These are phyloP conservation scores for Corrigiola litoralis DNA, from an alignment of 179 eudicot species.

Conservation along the genomic window DNA sequence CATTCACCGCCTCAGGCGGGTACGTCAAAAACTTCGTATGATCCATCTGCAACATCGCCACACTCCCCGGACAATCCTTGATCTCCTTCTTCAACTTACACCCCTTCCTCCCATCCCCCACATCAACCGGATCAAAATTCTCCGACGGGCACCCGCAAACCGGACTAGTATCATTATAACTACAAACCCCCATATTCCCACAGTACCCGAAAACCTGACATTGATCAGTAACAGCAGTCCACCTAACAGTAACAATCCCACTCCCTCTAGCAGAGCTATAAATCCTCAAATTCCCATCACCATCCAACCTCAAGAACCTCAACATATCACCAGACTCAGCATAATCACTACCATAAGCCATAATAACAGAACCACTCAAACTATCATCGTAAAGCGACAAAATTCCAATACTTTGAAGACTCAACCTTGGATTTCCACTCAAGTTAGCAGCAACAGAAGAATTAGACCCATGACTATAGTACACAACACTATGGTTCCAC, in stretches of 20 bases:
- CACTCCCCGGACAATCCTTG: slow-evolving; percentile 45
- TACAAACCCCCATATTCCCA: slow-evolving; percentile 80
- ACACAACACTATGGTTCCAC: slow-evolving; percentile 54
- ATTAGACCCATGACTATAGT: slow-evolving; percentile 54
- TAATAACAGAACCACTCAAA: slow-evolving; percentile 15
- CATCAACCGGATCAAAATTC: slow-evolving; percentile 59
- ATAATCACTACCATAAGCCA: slow-evolving; percentile 72
- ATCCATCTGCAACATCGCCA: slow-evolving; percentile 53
- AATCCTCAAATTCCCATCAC: slow-evolving; percentile 80
- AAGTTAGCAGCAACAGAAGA: slow-evolving; percentile 32
- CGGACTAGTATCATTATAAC: slow-evolving; percentile 63
- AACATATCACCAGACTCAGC: slow-evolving; percentile 40
- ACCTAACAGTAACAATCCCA: slow-evolving; percentile 27
- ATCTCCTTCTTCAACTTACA: slow-evolving; percentile 62
- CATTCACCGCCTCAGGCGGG: slow-evolving; percentile 41
- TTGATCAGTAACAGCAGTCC: slow-evolving; percentile 80
- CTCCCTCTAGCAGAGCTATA: slow-evolving; percentile 48
- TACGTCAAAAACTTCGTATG: slow-evolving; percentile 63
- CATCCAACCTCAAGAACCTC: slow-evolving; percentile 60
- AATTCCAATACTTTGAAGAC: slow-evolving; percentile 47
- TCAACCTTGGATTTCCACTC: slow-evolving; percentile 39
- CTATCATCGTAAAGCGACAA: slow-evolving; percentile 38
- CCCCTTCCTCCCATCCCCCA: slow-evolving; percentile 49
- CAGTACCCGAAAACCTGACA: slow-evolving; percentile 81
- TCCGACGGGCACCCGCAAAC: slow-evolving; percentile 74